These are phyloP conservation scores for Sparassis latifolia DNA, from an alignment of 1,284 basidiomycete genomes.

Conservation along the genomic window DNA sequence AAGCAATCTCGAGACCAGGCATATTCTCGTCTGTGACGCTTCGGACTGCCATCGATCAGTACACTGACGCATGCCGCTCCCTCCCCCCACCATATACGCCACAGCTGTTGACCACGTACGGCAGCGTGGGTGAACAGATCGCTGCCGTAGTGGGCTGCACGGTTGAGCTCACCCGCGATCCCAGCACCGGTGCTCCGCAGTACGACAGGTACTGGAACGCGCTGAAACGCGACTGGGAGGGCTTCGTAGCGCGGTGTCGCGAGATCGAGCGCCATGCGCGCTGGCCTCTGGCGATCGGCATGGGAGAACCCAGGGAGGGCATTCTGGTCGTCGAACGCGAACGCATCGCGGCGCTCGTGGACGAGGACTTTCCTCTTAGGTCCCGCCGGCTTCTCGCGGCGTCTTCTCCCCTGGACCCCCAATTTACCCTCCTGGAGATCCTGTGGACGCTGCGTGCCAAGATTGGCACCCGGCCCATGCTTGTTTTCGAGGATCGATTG, in stretches of 20 bases:
- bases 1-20: constrained; percentile 80
- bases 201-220: constrained; percentile 78
- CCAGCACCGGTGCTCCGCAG: constrained; percentile 73
- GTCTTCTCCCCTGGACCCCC: constrained; percentile 32
- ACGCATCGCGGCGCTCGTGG: constrained; percentile 57
- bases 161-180: constrained; percentile 65
- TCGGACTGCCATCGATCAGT: constrained; percentile 74
- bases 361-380: constrained; percentile 62
- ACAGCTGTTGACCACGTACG: constrained; percentile 53
- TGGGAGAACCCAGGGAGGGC: constrained; percentile 39
- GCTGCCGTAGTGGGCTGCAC: constrained; percentile 83
- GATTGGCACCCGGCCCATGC: constrained; percentile 48
- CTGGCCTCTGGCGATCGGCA: constrained; percentile 71
- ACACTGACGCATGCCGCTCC: constrained; percentile 65
- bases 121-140: constrained; percentile 70
- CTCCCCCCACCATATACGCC: constrained; percentile 52
- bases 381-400: constrained; percentile 42
- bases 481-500: constrained; percentile 50
- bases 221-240: constrained; percentile 88
- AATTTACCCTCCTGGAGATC: constrained; percentile 49
- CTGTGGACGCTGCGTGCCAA: constrained; percentile 54
- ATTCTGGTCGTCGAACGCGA: constrained; percentile 74
- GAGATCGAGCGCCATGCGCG: constrained; percentile 82
- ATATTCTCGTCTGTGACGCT: constrained; percentile 81
- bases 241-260: constrained; percentile 82